Evolutionary conservation across 805 yeast species (phyloP).

Genomic region (Yamadazyma sp.): DNA sequence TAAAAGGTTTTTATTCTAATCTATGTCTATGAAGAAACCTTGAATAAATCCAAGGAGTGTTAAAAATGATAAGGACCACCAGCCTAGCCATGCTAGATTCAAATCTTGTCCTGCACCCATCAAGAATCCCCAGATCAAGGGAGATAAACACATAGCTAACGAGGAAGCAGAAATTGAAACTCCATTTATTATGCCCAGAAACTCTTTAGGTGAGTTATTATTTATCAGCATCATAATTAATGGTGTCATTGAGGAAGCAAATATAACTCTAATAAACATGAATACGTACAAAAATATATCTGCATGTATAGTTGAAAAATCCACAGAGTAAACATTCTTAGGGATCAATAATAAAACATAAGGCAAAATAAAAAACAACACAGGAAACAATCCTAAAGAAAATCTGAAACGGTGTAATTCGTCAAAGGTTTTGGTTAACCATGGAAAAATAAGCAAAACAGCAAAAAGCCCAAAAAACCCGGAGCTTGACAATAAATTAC

Average conservation of each 20-base stretch:
- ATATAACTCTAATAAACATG: constrained; percentile 23
- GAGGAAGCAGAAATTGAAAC: constrained; percentile 51
- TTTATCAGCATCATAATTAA: constrained; percentile 50
- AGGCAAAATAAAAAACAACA: constrained; percentile 45
- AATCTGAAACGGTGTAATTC: constrained; percentile 42
- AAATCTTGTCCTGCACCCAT: constrained; percentile 25
- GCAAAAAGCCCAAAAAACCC: constrained; percentile 35
- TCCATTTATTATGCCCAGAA: constrained; percentile 58
- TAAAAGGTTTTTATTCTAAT: background rate
- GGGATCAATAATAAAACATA: constrained; percentile 41
- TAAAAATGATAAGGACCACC: constrained; percentile 27
- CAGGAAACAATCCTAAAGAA: constrained; percentile 40
- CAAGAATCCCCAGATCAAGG: constrained; percentile 50
- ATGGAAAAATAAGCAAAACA: constrained; percentile 40
- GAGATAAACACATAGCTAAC: constrained; percentile 54
- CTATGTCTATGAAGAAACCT: constrained; percentile 6
- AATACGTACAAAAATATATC: constrained; percentile 22
- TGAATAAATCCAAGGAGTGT: constrained; percentile 7
- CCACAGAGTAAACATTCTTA: constrained; percentile 29
- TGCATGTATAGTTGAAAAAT: constrained; percentile 19
- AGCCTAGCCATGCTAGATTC: constrained; percentile 22
- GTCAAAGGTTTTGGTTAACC: constrained; percentile 30
- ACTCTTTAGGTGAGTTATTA: constrained; percentile 47
- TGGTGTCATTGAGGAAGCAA: constrained; percentile 49
- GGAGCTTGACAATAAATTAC: constrained; percentile 32